Conservation (phyloP, 2,329 filamentous ascomycete genomes). For the Elsinoe arachidis region DNA sequence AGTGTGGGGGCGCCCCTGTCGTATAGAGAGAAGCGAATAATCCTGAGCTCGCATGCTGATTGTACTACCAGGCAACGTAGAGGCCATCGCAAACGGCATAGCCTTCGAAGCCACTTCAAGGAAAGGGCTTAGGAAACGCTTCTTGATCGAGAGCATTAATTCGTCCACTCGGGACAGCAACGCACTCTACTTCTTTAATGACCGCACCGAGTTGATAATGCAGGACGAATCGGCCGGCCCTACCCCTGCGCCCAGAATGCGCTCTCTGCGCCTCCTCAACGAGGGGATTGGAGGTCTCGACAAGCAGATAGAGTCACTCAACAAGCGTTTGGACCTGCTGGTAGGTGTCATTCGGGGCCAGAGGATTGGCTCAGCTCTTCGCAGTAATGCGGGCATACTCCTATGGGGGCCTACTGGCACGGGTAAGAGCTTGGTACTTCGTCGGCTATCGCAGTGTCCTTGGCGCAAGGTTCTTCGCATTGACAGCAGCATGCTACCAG, state of each 20-base stretch:
- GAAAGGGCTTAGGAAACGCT: conserved; percentile 51
- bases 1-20: not conserved
- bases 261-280: conserved; percentile 25
- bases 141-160: conserved; percentile 51
- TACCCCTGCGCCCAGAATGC: conserved; percentile 2
- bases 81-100: conserved; percentile 62
- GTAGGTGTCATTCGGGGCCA: conserved; percentile 20
- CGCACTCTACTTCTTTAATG: conserved; percentile 17
- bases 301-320: conserved; percentile 55
- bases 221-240: conserved; percentile 16
- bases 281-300: conserved; percentile 60
- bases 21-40: not conserved
- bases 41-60: not conserved
- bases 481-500: conserved; percentile 34
- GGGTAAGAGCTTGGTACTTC: conserved; percentile 69
- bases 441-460: conserved; percentile 53
- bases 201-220: conserved; percentile 24
- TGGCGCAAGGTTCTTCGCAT: conserved; percentile 65
- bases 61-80: conserved; percentile 46
- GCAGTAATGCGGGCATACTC: conserved; percentile 51
- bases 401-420: conserved; percentile 77
- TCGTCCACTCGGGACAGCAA: conserved; percentile 17
- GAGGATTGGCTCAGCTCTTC: conserved; percentile 20
- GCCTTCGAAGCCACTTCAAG: conserved; percentile 56
- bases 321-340: conserved; percentile 48